Evolutionary conservation across 805 yeast species (phyloP), one percentile per base, ranked within the genome.

Genomic region (Teunomyces kruisii): DNA sequence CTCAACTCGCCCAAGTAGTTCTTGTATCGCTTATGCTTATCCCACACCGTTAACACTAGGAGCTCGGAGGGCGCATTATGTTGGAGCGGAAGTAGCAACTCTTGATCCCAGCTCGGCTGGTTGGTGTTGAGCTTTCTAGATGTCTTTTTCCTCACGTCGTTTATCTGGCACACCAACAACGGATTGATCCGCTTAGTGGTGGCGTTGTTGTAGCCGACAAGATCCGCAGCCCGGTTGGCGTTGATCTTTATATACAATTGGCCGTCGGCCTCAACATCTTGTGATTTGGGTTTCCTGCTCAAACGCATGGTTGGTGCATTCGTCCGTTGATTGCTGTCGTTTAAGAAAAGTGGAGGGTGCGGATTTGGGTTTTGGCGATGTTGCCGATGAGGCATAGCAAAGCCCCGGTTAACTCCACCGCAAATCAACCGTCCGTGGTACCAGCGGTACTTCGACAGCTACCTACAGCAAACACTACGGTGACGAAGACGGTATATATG

Each of bases 51-150:
- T 40, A 72, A 51, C 2, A 55, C 53, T 26, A 72, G 46, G 1
- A 66, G 39, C 40, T 61, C 69, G 2, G 68, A 55, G 45, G 46
- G 53, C 45, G 64, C 74, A 29, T 54, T 55, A 1, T 30, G 33
- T n/a, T 44, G 51, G 43, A 72, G 55, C 1, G 74, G 76, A 4
- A 72, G 42, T 1, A 47, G 24, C 9, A 72, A 44, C 5, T 57
- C 53, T 19, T 64, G 62, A 43, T 72, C 71, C 77, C 77, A 72
- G 40, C 65, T 60, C 3, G 76, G 77, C 37, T 68, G 65, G 30
- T 51, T 51, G 6, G 76, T 68, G 48, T 62, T 54, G 26, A 61
- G 46, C 47, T 62, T 67, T 32, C 62, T 58, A 30, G 60, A 46
- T 10, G 74, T 65, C 15, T 62, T 56, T 44, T 59, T 65, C 22